Evolutionary conservation across 1,284 basidiomycete species (phyloP), one percentile per base, ranked within the genome.

Genomic region (Puccinia brachypodii): DNA sequence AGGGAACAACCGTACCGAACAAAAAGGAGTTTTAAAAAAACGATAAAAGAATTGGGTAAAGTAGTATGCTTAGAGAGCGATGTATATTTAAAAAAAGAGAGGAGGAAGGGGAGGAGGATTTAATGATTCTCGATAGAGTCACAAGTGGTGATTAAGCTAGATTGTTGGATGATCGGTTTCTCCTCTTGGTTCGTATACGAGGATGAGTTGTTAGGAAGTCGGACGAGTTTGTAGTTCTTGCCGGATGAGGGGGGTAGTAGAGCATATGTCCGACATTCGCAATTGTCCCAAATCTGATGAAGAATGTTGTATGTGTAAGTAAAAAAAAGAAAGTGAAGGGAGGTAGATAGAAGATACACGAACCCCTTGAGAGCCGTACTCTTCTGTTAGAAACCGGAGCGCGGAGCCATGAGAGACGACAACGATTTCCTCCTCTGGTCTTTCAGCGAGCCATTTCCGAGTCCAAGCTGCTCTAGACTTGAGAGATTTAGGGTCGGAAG

Each of bases 341-440:
- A 71, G 25, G 31, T 33, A 71, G 40, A 69, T 16, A 75, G 42
- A 33, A 19, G 42, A 53, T 47, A 56, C 22, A 68, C 78, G 13
- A 14, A 80, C 78, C 16, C 72, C 42, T 47, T 73, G 31, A 62
- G 44, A n/a, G 62, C 47, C 53, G 38, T 73, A 80, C 28, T 80
- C 78, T 80, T 80, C 78, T 14, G 69, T 80, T 47, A 80, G 38
- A 33, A 60, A 80, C 33, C 69, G 44, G 36, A 80, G 58, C 11
- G 78, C 78, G 13, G 68, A 69, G 19, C 78, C 78, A 60, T 80
- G 78, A 50, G 78, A 80, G 14, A 80, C 78, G 31, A 80, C 58
- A 14, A 80, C 78, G 33, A 80, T 80, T 31, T 80, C 78, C 22
- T 60, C 58, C 58, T 80, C 78, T 16, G 68, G 78, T 31, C 78